Evolutionary conservation across 495 filamentous ascomycete genomes (phyloP), one percentile per base, ranked within the genome.

Genomic region (Xanthoparmelia taractica): DNA sequence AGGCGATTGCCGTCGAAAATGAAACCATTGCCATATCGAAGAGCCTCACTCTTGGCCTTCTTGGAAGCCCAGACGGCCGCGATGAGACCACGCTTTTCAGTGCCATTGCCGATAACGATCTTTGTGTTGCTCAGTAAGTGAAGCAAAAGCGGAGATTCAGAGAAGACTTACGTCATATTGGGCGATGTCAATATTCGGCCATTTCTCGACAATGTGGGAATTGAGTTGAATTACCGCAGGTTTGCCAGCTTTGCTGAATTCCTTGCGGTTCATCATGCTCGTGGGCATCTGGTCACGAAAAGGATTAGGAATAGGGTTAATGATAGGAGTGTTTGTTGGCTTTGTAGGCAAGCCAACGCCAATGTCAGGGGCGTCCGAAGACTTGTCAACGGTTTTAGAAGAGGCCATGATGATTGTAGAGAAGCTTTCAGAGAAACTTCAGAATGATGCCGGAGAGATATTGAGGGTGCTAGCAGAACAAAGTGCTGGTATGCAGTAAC

Each of bases 131-230:
- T 54, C 29, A 34, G 27, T 54, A 11, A 15, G 2, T 40, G 50
- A 15, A 37, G 17, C 18, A 17, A 1, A 40, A 38, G 50, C 3
- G 8, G 64, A 40, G 40, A 2, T 12, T 27, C 3, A 7, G 38
- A 6, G 10, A 27, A 50, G 25, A 83, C 89, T 81, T 76, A 96
- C 90, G 77, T 96, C 92, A 65, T 91, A 97, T 74, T 96, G 92
- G 62, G 83, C 85, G 54, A 96, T 79, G 0, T 77, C 75, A 8
- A 72, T 76, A 25, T 68, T 80, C 0, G 84, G 82, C 37, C 77
- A 81, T 61, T 74, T 68, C 4, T 60, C 66, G n/a, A 96, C 83
- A 0, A 80, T 78, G 73, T 84, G 96, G 11, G 90, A 83, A 73
- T 98, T 98, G 58, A 95, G 73, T 0, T 74, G 68, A 10, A 97